Evolutionary conservation across 495 filamentous ascomycete species (phyloP), one percentile per base, ranked within the genome.

Genomic region (Penicillium pulvis): DNA sequence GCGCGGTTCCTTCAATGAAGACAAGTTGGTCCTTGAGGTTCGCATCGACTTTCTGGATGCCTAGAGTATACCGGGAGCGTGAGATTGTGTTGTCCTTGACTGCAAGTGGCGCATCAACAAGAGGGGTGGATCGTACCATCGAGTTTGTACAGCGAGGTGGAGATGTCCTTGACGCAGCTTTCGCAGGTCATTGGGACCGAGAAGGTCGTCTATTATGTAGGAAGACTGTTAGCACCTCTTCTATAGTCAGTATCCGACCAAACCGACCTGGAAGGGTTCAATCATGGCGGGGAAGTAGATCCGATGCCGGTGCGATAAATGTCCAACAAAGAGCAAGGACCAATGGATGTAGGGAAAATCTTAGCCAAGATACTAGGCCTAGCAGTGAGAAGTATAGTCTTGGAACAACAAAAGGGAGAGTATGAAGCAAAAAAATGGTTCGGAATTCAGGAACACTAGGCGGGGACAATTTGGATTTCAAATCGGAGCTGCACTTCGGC

Each of bases 101-200:
- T 2, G 39, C 17, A 26, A 41, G 19, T 11, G 33, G 51, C 33
- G 42, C 26, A 45, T 58, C 28, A 16, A 20, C 42, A 7, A 41
- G 42, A 23, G 11, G 39, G 36, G 26, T 26, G 39, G 44, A 50
- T 9, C 35, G 28, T 79, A 89, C 86, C 93, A 53, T 83, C 80
- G 12, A 98, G 71, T 66, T 87, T 87, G 62, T 85, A 76, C 33
- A 98, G 73, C 24, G 90, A 86, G 53, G 74, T 78, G 33, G 92
- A 92, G 59, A 98, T 82, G 61, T 92, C 88, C 61, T 91, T 88
- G 64, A 94, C 85, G 74, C 94, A 98, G 65, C 79, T 72, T 43
- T 95, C 88, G 74, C 94, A 98, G 72, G 84, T 89, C 82, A 98
- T 88, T 24, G 91, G 93, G 71, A 98, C 94, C 58, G 93, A 90